Evolutionary conservation across 306 rosid species (phyloP).

Genomic region (Lathyrus aphaca): DNA sequence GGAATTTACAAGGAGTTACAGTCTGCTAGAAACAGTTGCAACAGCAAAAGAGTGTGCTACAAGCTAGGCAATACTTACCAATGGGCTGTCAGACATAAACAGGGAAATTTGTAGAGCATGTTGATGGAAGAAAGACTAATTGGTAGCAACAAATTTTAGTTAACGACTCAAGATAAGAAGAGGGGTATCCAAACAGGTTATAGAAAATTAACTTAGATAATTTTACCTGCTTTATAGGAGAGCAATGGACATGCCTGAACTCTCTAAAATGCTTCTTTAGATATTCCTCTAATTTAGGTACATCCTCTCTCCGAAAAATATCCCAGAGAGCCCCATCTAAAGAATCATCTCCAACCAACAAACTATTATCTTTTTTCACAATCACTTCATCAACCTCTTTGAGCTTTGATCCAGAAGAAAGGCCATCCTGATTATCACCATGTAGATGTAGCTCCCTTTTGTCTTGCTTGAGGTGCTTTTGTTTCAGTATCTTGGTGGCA

Average conservation of each 20-base stretch:
- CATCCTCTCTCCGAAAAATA: too few relatives aligned
- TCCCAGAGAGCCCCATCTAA: conserved; percentile 46
- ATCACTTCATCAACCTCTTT: not conserved
- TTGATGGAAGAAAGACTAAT: not conserved
- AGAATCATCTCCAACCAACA: conserved; percentile 16
- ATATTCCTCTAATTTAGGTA: too few relatives aligned
- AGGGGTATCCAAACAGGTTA: not conserved
- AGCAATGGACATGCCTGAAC: too few relatives aligned
- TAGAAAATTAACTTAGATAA: not conserved
- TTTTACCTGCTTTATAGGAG: too few relatives aligned
- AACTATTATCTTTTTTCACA: too few relatives aligned
- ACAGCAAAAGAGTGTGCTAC: not conserved
- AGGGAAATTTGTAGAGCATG: not conserved
- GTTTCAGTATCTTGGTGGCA: conserved; percentile 43
- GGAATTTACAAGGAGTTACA: not conserved
- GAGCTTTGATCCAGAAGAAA: conserved; percentile 10
- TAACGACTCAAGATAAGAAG: not conserved
- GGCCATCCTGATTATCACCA: not conserved
- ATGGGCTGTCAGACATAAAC: not conserved
- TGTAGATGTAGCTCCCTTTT: too few relatives aligned
- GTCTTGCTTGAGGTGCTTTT: conserved; percentile 33
- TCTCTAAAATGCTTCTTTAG: too few relatives aligned
- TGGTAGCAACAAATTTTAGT: not conserved
- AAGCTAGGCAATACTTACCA: not conserved
- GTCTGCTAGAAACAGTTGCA: not conserved